Evolutionary conservation across 78 protist species (phyloP), one percentile per base, ranked within the genome.

Genomic region (Mastigamoeba balamuthi): DNA sequence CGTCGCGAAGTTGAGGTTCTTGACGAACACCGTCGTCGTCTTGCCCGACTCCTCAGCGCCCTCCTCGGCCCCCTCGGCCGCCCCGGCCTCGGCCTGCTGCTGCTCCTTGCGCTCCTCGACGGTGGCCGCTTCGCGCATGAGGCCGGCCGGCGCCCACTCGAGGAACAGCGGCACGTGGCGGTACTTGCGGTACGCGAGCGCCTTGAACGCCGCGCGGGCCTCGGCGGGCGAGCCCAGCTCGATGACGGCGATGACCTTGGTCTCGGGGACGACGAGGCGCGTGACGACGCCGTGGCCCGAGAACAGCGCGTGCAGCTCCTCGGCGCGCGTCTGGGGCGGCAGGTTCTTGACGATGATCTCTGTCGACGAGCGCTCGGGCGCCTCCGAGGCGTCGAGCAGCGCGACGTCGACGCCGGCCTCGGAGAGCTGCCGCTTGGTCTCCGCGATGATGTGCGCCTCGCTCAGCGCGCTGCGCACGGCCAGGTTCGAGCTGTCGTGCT

Each of bases 131-230:
- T 41, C 28, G 44, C 3, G 40, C 72, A 63, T 25, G 58, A 48
- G 17, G 58, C 17, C 58, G 58, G 17, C 58, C 17, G 96, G 98
- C 30, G 98, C 97, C 98, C 97, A 94, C 65, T 96, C 99, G 4
- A 97, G 84, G 67, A 78, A 96, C 23, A 97, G 75, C 33, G 99
- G 99, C 35, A 80, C 90, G 17, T 41, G 29, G 29, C 84, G 71
- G 75, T 83, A 89, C 76, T 82, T 66, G 3, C 68, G 4, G 74
- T 95, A 97, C 8, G 98, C 98, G 6, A 93, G 75, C 1, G 40
- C 28, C 27, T 84, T 65, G 84, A 97, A 96, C 33, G 95, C 97
- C 7, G 33, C 25, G 27, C 79, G 40, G 1, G 99, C 99, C 27
- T 94, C 96, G 35, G n/a, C 37, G 10, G 87, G 75, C 28, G 90